Conservation (phyloP, 2,329 filamentous ascomycete species). For the Phaeosphaeriaceae sp. region DNA sequence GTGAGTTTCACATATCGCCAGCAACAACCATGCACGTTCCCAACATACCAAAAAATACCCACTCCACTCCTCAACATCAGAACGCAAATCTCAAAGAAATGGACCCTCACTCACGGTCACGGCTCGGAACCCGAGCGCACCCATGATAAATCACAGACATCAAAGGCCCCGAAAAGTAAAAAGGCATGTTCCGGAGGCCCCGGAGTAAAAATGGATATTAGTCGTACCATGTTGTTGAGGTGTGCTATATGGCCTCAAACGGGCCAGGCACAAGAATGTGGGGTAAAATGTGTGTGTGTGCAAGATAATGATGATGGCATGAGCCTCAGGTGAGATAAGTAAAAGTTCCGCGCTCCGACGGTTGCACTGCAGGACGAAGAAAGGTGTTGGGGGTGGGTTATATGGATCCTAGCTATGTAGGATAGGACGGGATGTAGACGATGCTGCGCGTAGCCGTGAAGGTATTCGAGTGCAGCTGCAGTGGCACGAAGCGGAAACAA, state of each 20-base stretch:
- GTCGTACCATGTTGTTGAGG: background rate
- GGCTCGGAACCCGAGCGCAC: too few species aligned
- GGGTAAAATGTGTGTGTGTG: too few species aligned
- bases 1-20: too few species aligned
- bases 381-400: slow-evolving; percentile 5
- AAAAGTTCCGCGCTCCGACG: background rate
- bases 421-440: slow-evolving; percentile 5
- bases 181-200: too few species aligned
- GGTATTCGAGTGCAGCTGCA: slow-evolving; percentile 18
- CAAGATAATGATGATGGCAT: slow-evolving; percentile 16
- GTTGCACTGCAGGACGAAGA: slow-evolving; percentile 2
- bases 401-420: slow-evolving; percentile 3
- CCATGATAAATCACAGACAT: too few species aligned
- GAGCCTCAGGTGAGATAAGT: slow-evolving; percentile 25
- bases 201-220: too few species aligned
- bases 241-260: slow-evolving; percentile 5
- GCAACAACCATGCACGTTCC: too few species aligned
- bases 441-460: slow-evolving; percentile 30
- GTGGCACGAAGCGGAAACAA: slow-evolving; percentile 18
- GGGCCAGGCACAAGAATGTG: slow-evolving; percentile 8
- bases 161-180: too few species aligned
- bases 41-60: too few species aligned
- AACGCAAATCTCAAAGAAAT: too few species aligned
- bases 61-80: too few species aligned
- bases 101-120: too few species aligned